These are phyloP conservation scores for Cunninghamia lanceolata DNA, from an alignment of 75 land plant genomes.

Conservation along the genomic window DNA sequence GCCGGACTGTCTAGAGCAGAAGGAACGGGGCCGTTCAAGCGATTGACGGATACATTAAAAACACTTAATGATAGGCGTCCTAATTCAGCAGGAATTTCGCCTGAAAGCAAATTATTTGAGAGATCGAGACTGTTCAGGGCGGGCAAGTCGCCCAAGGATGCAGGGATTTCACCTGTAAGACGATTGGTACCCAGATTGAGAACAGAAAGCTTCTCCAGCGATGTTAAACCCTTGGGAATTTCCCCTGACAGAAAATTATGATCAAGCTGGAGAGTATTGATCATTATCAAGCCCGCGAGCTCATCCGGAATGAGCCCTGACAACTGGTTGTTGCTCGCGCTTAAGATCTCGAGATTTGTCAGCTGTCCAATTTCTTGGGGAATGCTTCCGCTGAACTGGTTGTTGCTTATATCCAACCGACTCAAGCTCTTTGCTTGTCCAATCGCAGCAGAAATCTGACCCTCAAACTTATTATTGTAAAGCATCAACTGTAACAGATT, in stretches of 20 bases:
- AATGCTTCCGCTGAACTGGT: slow-evolving; percentile 47
- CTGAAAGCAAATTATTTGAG: slow-evolving; percentile 53
- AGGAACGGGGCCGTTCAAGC: slow-evolving; percentile 55
- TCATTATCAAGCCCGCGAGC: slow-evolving; percentile 15
- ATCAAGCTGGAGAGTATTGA: slow-evolving; percentile 36
- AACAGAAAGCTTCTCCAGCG: slow-evolving; percentile 44
- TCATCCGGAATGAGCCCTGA: slow-evolving; percentile 34
- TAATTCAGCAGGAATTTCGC: slow-evolving; percentile 52
- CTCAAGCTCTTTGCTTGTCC: slow-evolving; percentile 32
- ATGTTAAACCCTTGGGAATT: slow-evolving; percentile 24
- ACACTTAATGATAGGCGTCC: slow-evolving; percentile 42
- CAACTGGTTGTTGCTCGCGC: slow-evolving; percentile 26
- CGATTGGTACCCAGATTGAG: slow-evolving; percentile 47
- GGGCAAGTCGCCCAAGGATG: slow-evolving; percentile 32
- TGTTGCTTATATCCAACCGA: neutral
- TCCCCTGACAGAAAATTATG: slow-evolving; percentile 38
- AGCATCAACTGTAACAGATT: slow-evolving; percentile 46
- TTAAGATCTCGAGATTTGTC: slow-evolving; percentile 26
- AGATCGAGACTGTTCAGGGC: slow-evolving; percentile 63
- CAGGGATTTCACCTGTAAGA: slow-evolving; percentile 44
- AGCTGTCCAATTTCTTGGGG: slow-evolving; percentile 48
- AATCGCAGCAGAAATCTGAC: slow-evolving; percentile 43
- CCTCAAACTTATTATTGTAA: slow-evolving; percentile 40
- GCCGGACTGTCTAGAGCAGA: slow-evolving; percentile 23
- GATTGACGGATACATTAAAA: slow-evolving; percentile 71